These are phyloP conservation scores for Mortierella sp. DNA, from an alignment of 371 early-diverging fungal genomes.

Conservation along the genomic window DNA sequence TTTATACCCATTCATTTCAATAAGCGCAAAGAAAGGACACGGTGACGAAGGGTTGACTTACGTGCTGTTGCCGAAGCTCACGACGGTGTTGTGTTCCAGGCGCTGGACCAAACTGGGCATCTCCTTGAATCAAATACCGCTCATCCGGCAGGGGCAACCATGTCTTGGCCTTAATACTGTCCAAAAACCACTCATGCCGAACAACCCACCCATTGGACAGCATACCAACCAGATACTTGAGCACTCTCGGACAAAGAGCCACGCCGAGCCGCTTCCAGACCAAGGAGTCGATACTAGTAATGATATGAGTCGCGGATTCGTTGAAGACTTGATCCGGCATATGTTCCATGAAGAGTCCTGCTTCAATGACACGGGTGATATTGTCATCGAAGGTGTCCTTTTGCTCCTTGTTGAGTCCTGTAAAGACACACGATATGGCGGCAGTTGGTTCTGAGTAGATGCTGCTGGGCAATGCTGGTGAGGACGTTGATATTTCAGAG, in stretches of 20 bases:
- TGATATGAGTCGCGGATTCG: conserved; percentile 33
- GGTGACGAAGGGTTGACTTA: not conserved
- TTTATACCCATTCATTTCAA: not conserved
- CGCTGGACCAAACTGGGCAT: conserved; percentile 43
- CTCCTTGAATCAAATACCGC: conserved; percentile 36
- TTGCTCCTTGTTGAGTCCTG: conserved; percentile 32
- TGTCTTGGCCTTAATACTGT: conserved; percentile 23
- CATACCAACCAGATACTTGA: conserved; percentile 42
- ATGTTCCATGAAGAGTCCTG: conserved; percentile 44
- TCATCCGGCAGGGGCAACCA: conserved; percentile 35
- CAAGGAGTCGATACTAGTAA: conserved; percentile 26
- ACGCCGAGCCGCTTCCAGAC: not conserved
- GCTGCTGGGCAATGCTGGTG: not conserved
- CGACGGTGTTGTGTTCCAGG: conserved; percentile 33
- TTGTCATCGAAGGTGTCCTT: conserved; percentile 21
- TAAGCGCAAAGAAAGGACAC: not conserved
- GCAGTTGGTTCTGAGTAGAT: not conserved
- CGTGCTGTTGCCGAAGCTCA: conserved; percentile 18
- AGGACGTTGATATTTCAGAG: not conserved
- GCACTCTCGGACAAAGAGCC: conserved; percentile 30
- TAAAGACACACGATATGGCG: conserved; percentile 34
- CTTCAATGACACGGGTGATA: conserved; percentile 32
- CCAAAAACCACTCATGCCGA: conserved; percentile 41
- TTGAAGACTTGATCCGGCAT: conserved; percentile 33
- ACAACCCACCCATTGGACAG: conserved; percentile 38